phyloP scores from a whole-genome alignment of 2,329 filamentous ascomycete genomes.

The Volutella citrinella region DNA sequence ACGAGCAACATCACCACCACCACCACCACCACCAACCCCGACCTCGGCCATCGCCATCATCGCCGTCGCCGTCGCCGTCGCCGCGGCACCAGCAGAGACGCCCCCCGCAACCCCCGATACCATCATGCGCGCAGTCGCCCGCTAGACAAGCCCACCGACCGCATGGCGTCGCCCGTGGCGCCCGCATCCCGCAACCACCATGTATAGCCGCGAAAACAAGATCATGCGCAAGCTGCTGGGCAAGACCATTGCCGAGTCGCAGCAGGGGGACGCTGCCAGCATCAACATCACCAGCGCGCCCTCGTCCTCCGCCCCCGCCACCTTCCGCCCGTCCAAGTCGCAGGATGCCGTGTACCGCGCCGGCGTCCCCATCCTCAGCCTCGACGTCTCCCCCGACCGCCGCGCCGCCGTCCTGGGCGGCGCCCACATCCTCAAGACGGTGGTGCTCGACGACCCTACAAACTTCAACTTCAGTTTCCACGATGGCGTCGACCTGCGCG shows the following conservation, averaged over 20 bases:
- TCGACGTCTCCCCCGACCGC: slow-evolving; percentile 58
- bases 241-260: slow-evolving; percentile 47
- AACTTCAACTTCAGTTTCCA: slow-evolving; percentile 41
- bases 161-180: slow-evolving; percentile 33
- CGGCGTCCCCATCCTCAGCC: slow-evolving; percentile 51
- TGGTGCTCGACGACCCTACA: slow-evolving; percentile 49
- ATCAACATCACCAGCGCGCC: slow-evolving; percentile 46
- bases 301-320: slow-evolving; percentile 30
- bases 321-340: slow-evolving; percentile 51
- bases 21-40: too few relatives aligned
- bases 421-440: slow-evolving; percentile 57
- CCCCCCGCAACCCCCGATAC: too few relatives aligned
- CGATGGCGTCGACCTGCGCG: slow-evolving; percentile 57
- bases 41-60: too few relatives aligned
- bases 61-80: too few relatives aligned
- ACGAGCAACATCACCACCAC: too few relatives aligned
- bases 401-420: slow-evolving; percentile 56
- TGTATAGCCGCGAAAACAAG: slow-evolving; percentile 53
- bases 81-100: too few relatives aligned
- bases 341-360: slow-evolving; percentile 54
- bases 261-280: slow-evolving; percentile 35
- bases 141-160: slow-evolving; percentile 11
- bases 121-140: slow-evolving; percentile 16
- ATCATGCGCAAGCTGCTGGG: slow-evolving; percentile 62
- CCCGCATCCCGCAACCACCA: slow-evolving; percentile 29